A percentile compares a stretch with the other conserved stretches of the same genome.
Evolutionary conservation across 352 stramenopile species (phyloP).

Genomic region (Phytophthora idaei): DNA sequence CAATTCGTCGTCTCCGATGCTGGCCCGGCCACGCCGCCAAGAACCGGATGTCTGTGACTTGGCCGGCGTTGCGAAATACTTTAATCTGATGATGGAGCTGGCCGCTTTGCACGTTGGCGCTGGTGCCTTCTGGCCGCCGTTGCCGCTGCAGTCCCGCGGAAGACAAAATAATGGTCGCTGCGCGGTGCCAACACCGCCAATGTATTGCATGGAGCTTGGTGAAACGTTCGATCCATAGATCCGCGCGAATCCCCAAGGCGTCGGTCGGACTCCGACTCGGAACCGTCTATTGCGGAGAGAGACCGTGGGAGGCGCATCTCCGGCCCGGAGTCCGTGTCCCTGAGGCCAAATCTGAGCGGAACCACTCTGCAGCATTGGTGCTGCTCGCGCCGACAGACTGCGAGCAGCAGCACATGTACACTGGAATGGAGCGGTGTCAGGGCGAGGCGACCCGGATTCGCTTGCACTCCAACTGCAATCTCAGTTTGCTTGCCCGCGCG

Average conservation of each 20-base stretch:
- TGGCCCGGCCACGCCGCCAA: conserved; percentile 19
- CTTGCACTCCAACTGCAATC: conserved; percentile 4
- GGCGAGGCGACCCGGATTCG: too few species aligned
- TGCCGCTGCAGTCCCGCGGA: background rate
- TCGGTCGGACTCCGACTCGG: background rate
- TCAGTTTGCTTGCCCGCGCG: background rate
- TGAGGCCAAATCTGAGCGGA: conserved; percentile 27
- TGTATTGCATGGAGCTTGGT: background rate
- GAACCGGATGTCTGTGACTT: conserved; percentile 23
- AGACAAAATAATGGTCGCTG: too few species aligned
- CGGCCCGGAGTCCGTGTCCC: background rate
- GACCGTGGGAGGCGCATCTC: conserved; percentile 33
- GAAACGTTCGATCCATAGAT: conserved; percentile 7
- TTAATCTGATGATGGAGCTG: conserved; percentile 8
- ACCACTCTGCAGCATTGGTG: background rate
- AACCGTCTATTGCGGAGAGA: conserved; percentile 32
- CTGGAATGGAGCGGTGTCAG: background rate
- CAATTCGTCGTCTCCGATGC: conserved; percentile 21
- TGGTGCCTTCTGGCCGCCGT: background rate
- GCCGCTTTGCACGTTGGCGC: too few species aligned
- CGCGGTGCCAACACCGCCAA: too few species aligned
- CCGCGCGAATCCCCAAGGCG: conserved; percentile 1
- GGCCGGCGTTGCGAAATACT: conserved; percentile 15
- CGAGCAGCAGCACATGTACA: background rate
- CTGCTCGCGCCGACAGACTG: background rate